Evolutionary conservation across 768 basidiomycete species (phyloP).

Genomic region (Macrocybe gigantea): DNA sequence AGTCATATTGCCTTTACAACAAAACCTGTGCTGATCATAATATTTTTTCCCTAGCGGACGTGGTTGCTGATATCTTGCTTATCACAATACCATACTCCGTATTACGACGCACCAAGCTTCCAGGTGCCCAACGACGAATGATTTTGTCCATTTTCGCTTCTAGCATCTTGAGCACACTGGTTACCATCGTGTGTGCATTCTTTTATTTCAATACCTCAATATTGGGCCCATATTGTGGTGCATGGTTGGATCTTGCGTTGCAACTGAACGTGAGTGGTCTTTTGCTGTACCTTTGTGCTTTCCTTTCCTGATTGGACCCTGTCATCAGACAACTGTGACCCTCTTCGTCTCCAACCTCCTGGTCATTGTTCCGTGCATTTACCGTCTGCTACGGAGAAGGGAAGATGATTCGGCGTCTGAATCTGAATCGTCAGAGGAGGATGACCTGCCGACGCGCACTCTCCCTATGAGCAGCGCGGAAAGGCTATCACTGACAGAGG

Average conservation of each 20-base stretch:
- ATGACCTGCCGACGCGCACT: no score
- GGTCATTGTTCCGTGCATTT: conserved; percentile 13
- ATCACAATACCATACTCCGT: conserved; percentile 17
- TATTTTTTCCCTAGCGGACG: conserved; percentile 15
- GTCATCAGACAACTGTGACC: conserved; percentile 9
- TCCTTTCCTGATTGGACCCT: not conserved
- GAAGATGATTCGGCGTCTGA: conserved; percentile 7
- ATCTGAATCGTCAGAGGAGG: not conserved
- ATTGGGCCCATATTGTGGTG: conserved; percentile 3
- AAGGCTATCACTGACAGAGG: no score
- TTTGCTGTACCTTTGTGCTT: not conserved
- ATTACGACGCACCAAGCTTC: conserved; percentile 17
- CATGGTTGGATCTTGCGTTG: conserved; percentile 6
- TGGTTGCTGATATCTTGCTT: conserved; percentile 17
- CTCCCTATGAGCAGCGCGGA: no score
- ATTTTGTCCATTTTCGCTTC: conserved; percentile 19
- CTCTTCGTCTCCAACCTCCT: conserved; percentile 17
- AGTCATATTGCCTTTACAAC: conserved; percentile 2
- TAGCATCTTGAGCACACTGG: conserved; percentile 15
- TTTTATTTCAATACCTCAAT: conserved; percentile 10
- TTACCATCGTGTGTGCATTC: conserved; percentile 12
- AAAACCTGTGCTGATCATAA: not conserved
- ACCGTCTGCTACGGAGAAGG: conserved; percentile 6
- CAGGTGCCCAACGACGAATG: conserved; percentile 12
- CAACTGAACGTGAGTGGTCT: conserved; percentile 13